These are phyloP conservation scores for Chaetomiaceae sp. DNA, from an alignment of 2,329 filamentous ascomycete genomes.

Conservation along the genomic window DNA sequence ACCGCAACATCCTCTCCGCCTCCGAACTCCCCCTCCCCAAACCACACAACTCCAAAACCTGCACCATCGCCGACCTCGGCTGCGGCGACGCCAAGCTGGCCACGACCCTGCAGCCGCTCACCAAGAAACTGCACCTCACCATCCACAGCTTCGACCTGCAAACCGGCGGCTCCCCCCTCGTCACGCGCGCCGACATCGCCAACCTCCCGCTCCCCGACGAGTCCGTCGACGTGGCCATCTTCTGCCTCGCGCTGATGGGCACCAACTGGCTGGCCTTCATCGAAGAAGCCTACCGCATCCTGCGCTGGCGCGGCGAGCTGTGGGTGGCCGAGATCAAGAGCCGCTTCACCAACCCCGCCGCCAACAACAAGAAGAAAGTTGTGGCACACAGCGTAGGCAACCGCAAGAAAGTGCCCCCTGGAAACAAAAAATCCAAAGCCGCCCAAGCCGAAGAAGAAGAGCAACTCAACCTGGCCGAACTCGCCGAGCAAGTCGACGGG, in stretches of 20 bases:
- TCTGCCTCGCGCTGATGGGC: conserved; percentile 96
- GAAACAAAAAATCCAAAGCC: conserved; percentile 42
- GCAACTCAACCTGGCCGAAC: conserved; percentile 47
- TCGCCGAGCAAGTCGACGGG: conserved; percentile 71
- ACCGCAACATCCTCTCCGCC: conserved; percentile 33
- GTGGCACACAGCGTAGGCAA: conserved; percentile 70
- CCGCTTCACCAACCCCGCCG: conserved; percentile 60
- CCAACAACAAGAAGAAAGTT: conserved; percentile 41
- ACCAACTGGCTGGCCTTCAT: conserved; percentile 98
- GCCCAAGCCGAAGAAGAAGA: conserved; percentile 46
- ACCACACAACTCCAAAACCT: conserved; percentile 66
- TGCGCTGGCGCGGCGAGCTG: conserved; percentile 91
- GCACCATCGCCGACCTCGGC: conserved; percentile 83
- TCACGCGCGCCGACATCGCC: conserved; percentile 87
- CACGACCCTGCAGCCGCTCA: conserved; percentile 58
- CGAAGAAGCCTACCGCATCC: conserved; percentile 87
- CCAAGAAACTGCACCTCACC: conserved; percentile 64
- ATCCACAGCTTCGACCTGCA: conserved; percentile 86
- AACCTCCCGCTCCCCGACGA: conserved; percentile 71
- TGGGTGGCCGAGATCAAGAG: conserved; percentile 98
- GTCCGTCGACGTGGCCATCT: conserved; percentile 80
- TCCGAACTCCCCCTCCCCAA: conserved; percentile 44
- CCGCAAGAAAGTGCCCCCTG: conserved; percentile 52
- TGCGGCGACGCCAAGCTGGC: conserved; percentile 88
- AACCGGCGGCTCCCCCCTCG: conserved; percentile 61